Conservation (phyloP, 2,329 filamentous ascomycete genomes). For the Botryotinia convoluta region DNA sequence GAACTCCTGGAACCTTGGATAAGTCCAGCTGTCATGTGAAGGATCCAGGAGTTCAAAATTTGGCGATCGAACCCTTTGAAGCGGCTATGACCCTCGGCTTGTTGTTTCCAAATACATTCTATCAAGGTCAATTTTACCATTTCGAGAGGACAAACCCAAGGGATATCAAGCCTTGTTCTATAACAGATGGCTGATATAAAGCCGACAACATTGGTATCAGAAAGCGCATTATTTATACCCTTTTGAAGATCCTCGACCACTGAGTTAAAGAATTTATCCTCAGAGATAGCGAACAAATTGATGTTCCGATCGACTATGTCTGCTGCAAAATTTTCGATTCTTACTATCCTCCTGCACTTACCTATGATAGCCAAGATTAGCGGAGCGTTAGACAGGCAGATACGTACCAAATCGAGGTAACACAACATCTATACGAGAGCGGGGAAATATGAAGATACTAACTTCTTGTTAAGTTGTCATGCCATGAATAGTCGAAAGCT, state of each 20-base stretch:
- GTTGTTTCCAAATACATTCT: conserved; percentile 33
- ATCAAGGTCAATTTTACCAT: conserved; percentile 29
- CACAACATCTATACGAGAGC: conserved; percentile 6
- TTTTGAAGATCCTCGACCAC: conserved; percentile 43
- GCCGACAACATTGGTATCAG: conserved; percentile 66
- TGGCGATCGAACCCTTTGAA: conserved; percentile 59
- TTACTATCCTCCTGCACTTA: conserved; percentile 68
- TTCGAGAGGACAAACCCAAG: conserved; percentile 39
- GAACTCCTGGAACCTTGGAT: conserved; percentile 48
- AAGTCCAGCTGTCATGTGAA: conserved; percentile 60
- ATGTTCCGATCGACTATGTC: conserved; percentile 52
- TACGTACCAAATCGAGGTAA: neutral
- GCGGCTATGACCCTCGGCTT: conserved; percentile 28
- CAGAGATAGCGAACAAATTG: conserved; percentile 38
- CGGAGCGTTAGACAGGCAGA: neutral
- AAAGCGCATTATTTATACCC: conserved; percentile 56
- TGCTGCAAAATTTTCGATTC: conserved; percentile 71
- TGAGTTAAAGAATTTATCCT: conserved; percentile 40
- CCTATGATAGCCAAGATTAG: conserved; percentile 4
- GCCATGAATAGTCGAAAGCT: conserved; percentile 60
- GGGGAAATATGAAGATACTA: neutral
- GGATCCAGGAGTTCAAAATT: conserved; percentile 66
- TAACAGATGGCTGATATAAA: conserved; percentile 88
- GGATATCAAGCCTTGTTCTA: conserved; percentile 66
- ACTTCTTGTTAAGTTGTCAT: conserved; percentile 62